phyloP scores from a whole-genome alignment of 306 rosid genomes.

The Vigna hirtella region DNA sequence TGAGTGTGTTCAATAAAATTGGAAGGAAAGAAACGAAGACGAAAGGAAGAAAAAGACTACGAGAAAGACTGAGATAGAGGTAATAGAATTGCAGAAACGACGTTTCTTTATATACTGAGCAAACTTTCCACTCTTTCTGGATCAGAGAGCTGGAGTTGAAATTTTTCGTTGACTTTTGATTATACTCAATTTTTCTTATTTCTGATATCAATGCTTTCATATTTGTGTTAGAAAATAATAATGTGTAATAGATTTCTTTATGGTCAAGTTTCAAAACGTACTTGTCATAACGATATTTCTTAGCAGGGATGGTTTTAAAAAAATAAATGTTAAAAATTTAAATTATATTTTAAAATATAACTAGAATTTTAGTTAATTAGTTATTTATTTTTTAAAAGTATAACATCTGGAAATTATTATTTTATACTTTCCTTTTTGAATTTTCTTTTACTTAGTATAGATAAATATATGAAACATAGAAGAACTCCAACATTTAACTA shows the following conservation, averaged over 20 bases:
- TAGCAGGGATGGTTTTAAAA: too few species aligned
- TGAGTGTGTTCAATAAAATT: background rate
- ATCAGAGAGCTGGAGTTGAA: background rate
- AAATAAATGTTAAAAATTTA: too few species aligned
- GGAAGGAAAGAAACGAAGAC: conserved; percentile 6
- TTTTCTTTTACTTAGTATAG: too few species aligned
- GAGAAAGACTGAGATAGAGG: background rate
- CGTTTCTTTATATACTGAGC: conserved; percentile 38
- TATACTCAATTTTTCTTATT: background rate
- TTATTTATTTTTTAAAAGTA: too few species aligned
- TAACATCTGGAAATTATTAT: too few species aligned
- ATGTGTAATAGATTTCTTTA: background rate
- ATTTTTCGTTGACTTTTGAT: background rate
- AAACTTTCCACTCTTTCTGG: background rate
- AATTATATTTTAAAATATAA: too few species aligned
- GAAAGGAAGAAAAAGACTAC: background rate
- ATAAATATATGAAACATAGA: too few species aligned
- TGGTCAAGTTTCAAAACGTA: background rate
- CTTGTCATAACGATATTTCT: too few species aligned
- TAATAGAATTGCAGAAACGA: conserved; percentile 21
- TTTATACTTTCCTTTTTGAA: too few species aligned
- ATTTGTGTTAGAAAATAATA: background rate
- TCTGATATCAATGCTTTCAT: background rate
- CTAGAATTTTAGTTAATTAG: too few species aligned
- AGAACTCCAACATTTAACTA: too few species aligned